These are phyloP conservation scores for Penicillium angulare DNA, from an alignment of 495 filamentous ascomycete genomes.

Conservation along the genomic window DNA sequence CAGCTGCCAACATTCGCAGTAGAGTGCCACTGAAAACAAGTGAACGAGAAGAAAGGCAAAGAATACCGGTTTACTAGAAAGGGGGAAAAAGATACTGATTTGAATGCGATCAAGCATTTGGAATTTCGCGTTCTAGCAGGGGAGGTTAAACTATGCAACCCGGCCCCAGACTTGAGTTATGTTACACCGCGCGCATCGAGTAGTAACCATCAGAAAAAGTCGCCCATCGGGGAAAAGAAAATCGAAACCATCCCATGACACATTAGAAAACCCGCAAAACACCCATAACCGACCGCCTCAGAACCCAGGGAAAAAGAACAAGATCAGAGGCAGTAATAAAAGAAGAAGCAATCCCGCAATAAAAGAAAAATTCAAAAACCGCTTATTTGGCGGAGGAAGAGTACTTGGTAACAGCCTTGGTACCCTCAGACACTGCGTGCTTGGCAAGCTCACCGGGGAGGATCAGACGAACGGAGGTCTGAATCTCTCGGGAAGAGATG, in stretches of 20 bases:
- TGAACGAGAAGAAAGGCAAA: conserved; percentile 11
- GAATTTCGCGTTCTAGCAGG: conserved; percentile 47
- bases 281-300: conserved; percentile 63
- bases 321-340: conserved; percentile 55
- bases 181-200: conserved; percentile 74
- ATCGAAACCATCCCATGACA: conserved; percentile 85
- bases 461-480: conserved; percentile 97
- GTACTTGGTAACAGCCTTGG: conserved; percentile 99
- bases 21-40: too few species aligned
- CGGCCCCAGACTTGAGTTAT: conserved; percentile 58
- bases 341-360: conserved; percentile 45
- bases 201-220: conserved; percentile 63
- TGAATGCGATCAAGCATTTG: conserved; percentile 55
- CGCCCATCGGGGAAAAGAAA: conserved; percentile 59
- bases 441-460: conserved; percentile 98
- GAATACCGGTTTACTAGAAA: conserved; percentile 1
- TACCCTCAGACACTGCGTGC: conserved; percentile 98
- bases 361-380: conserved; percentile 39
- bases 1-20: too few species aligned
- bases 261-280: conserved; percentile 77
- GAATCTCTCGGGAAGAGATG: conserved; percentile 98
- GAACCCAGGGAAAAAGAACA: conserved; percentile 52
- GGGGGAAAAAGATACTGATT: conserved; percentile 16
- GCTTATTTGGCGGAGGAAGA: conserved; percentile 98
- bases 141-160: conserved; percentile 36